Base-by-base conservation (phyloP, 106 monocot genomes). In the Iris macrosiphon region DNA sequence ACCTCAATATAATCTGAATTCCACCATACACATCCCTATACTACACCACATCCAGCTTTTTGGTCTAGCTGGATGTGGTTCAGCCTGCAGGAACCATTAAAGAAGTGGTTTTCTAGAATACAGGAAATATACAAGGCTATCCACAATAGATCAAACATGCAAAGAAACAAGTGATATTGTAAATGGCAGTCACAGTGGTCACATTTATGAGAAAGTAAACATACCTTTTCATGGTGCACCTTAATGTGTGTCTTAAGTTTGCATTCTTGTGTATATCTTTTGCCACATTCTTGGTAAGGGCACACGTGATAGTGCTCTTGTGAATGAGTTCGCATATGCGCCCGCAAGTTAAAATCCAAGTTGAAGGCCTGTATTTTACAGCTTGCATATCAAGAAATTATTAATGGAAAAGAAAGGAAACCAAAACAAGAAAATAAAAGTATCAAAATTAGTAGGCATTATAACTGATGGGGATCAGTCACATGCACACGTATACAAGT, bases 251-350 rank as follows among this genome's bases (percentile, higher is more conserved):
- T 75, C 45, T 76, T 80, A 19, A 91, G 41, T 54, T 98, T 98
- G 66, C 73, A 80, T 37, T 91, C 91, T 29, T 87, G 83, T 48
- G 87, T 91, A 62, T 77, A 91, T 53, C 83, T 77, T 60, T 79
- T 84, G 45, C 81, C 78, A 73, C 96, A 99, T 21, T 81, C 91
- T 60, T 69, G 71, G 51, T 87, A 81, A 20, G 82, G 87, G 39
- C 98, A 99, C 46, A 83, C 50, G 62, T 84, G 98, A 74, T 87
- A 91, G 44, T 98, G 87, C 54, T 91, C 91, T 24, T 60, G 57
- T 1, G 80, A 89, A 64, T 98, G 96, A 25, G 82, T 90, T 52
- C 60, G 68, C 87, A 98, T 87, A 63, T 98, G 96, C 3, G 87
- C 69, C 67, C 78, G 72, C 44, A 98, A 61, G 67, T 98, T 98